Conservation (phyloP, 495 filamentous ascomycete species). For the Sphaerosporella brunnea region DNA sequence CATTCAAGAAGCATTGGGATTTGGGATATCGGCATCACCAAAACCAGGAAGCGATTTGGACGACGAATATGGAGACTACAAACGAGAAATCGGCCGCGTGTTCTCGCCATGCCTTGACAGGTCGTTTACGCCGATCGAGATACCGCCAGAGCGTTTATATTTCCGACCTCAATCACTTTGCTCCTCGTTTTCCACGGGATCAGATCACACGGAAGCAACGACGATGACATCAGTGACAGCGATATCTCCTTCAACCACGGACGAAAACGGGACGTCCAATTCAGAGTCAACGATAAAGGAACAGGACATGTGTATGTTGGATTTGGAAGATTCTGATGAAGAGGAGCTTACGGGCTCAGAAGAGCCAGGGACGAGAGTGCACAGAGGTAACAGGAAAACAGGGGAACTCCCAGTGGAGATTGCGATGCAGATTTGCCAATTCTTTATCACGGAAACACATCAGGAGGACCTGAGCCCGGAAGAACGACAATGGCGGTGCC, state of each 20-base stretch:
- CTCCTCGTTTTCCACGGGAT: constrained; percentile 5
- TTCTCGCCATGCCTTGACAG: neutral
- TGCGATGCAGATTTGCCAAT: constrained; percentile 5
- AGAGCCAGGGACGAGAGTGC: neutral
- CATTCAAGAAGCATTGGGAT: neutral
- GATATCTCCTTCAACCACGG: neutral
- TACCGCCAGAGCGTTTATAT: constrained; percentile 4
- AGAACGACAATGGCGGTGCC: neutral
- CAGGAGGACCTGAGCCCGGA: neutral
- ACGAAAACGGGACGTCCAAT: neutral
- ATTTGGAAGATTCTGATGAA: constrained; percentile 6
- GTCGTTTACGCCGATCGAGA: neutral
- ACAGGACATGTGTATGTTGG: constrained; percentile 5
- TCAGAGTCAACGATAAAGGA: constrained; percentile 4
- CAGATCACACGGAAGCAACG: constrained; percentile 2
- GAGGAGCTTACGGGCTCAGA: constrained; percentile 1
- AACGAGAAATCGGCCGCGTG: neutral
- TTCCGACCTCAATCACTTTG: constrained; percentile 6
- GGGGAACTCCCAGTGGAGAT: constrained; percentile 5
- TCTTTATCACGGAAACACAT: constrained; percentile 5
- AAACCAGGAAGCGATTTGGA: neutral
- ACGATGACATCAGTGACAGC: constrained; percentile 4
- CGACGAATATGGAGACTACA: constrained; percentile 1
- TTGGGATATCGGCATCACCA: constrained; percentile 2
- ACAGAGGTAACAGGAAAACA: neutral